Base-by-base conservation (phyloP, 345 rosid species). In the Salix purpurea region DNA sequence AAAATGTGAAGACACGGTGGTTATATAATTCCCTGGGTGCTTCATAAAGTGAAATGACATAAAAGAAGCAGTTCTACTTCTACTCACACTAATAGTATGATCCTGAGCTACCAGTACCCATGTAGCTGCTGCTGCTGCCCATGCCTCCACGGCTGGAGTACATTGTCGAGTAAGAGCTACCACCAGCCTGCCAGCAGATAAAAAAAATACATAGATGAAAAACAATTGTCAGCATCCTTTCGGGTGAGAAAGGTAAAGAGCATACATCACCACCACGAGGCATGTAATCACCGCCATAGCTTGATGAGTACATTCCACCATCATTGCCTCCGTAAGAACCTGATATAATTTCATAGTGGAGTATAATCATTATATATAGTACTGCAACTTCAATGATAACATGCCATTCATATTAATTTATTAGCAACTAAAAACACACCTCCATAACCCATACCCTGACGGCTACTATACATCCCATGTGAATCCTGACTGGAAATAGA, bases 111-210 rank as follows among this genome's bases (percentile, higher is more conserved):
- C 98, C 83, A 34, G 84, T 76, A 61, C 92, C 92, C 89, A 91
- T 87, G 87, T 93, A 93, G 79, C 87, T 83, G 85, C 90, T 86
- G 75, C 97, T 86, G 75, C 97, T 90, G 23, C 94, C 91, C 85
- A 87, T 81, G 56, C 97, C 46, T 42, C 46, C 88, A 78, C 97
- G 99, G 84, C 92, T 83, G 8, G 98, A 82, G 79, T 96, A 93
- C 77, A 91, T 69, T 23, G 98, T 91, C 50, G 99, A 89, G 82
- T 96, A 96, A 32, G 97, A 90, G 81, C 94, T 87, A 83, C 97
- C 87, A 69, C 95, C 96, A 82, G 84, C 99, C 99, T 96, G 88
- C 75, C 76, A 81, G 67, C 11, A 67, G 62, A 72, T 69, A 34
- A 9, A 66, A 30, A 21, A 21, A 65, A 30, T 5, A 21, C 65